Percentiles rank a stretch among this genome's conserved stretches.
Evolutionary conservation across 495 filamentous ascomycete genomes (phyloP).

Genomic region (Lentithecium fluviatile): DNA sequence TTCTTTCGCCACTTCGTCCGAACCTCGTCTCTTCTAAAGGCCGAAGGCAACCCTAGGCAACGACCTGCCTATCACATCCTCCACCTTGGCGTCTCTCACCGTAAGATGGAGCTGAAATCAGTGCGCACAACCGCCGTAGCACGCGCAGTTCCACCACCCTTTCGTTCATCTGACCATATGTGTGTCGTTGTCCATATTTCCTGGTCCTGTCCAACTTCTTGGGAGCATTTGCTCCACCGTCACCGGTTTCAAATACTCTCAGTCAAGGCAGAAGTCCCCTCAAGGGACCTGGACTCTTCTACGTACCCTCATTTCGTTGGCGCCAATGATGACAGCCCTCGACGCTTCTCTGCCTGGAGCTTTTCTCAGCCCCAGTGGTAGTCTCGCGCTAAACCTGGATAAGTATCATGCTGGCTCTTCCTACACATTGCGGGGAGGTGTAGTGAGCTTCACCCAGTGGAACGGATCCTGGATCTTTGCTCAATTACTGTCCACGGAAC

Average conservation of each 20-base stretch:
- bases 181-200: not conserved
- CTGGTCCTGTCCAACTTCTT: not conserved
- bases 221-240: conserved; percentile 14
- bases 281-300: conserved; percentile 5
- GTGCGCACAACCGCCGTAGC: not conserved
- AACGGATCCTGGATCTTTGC: conserved; percentile 13
- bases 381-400: conserved; percentile 17
- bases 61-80: conserved; percentile 8
- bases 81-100: conserved; percentile 20
- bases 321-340: conserved; percentile 11
- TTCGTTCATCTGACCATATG: conserved; percentile 21
- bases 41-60: conserved; percentile 29
- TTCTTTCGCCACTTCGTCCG: no score
- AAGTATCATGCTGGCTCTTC: conserved; percentile 15
- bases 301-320: conserved; percentile 20
- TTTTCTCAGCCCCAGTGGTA: conserved; percentile 21
- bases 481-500: not conserved
- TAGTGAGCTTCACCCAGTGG: conserved; percentile 18
- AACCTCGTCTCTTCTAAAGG: not conserved
- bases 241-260: conserved; percentile 22
- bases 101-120: conserved; percentile 23
- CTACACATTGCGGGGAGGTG: conserved; percentile 23
- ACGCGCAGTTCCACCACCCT: not conserved
- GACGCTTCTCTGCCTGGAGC: not conserved
- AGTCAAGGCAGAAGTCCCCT: conserved; percentile 25